phyloP scores from a whole-genome alignment of 257 asterid genomes.

The Rauvolfia tetraphylla region DNA sequence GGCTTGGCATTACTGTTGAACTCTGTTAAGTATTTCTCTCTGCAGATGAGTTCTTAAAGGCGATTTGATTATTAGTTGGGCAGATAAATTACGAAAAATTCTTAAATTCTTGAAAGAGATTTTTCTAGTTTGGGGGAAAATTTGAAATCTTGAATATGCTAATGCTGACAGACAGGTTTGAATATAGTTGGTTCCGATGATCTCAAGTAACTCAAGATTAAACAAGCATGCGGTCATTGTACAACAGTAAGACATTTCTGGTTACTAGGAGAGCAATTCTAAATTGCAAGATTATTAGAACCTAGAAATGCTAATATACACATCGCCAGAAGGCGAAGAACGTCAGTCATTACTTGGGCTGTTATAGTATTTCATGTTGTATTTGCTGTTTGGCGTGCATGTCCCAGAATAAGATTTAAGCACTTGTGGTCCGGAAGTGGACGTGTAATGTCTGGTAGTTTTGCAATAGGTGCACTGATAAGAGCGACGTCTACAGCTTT shows the following conservation, averaged over 20 bases:
- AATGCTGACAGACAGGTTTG: neutral
- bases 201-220: slow-evolving; percentile 2
- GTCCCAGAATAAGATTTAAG: neutral
- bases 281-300: neutral
- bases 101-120: neutral
- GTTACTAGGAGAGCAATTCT: neutral
- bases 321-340: neutral
- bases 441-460: neutral
- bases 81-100: neutral
- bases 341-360: neutral
- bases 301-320: neutral
- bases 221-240: neutral
- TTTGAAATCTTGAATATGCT: neutral
- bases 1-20: neutral
- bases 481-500: slow-evolving; percentile 90
- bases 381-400: neutral
- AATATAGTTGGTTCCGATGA: neutral
- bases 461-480: slow-evolving; percentile 66
- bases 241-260: neutral
- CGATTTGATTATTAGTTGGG: neutral
- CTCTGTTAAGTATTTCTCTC: neutral
- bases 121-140: neutral
- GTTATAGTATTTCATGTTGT: neutral
- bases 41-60: slow-evolving; percentile 2
- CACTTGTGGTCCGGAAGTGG: slow-evolving; percentile 3